phyloP scores from a whole-genome alignment of 1,284 basidiomycete species.

The Ganoderma meredithae region DNA sequence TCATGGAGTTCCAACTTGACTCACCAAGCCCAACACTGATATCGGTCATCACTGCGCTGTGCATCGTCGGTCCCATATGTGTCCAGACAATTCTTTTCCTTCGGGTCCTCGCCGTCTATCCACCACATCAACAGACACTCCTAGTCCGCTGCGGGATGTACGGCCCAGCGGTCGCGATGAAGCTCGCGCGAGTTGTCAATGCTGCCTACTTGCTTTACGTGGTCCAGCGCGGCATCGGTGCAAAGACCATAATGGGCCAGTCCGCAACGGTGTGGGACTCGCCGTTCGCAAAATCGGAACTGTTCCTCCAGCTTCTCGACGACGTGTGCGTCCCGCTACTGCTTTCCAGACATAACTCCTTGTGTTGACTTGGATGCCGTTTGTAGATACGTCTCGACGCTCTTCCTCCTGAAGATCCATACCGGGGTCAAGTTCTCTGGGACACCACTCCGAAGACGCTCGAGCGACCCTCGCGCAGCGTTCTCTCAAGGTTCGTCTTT shows the following conservation, averaged over 20 bases:
- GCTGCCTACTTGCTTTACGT: neutral
- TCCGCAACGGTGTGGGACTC: neutral
- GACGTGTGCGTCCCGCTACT: neutral
- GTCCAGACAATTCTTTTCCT: slow-evolving; percentile 37
- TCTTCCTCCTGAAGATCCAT: neutral
- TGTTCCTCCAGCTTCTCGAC: neutral
- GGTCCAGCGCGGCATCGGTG: neutral
- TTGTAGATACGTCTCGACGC: neutral
- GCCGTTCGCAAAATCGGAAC: neutral
- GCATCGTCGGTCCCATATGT: slow-evolving; percentile 28
- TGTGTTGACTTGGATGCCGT: neutral
- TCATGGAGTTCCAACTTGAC: neutral
- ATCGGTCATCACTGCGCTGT: slow-evolving; percentile 14
- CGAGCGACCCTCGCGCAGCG: neutral
- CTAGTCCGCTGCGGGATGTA: slow-evolving; percentile 11
- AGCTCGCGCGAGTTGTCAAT: slow-evolving; percentile 1
- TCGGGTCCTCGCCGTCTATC: slow-evolving; percentile 37
- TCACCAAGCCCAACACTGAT: neutral
- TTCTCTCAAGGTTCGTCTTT: neutral
- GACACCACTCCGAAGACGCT: neutral
- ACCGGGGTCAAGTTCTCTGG: neutral
- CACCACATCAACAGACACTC: slow-evolving; percentile 10
- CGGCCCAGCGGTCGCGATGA: neutral
- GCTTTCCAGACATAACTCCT: neutral
- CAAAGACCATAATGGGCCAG: neutral